Conservation (phyloP, 116 monocot genomes). For the Iris pallida region DNA sequence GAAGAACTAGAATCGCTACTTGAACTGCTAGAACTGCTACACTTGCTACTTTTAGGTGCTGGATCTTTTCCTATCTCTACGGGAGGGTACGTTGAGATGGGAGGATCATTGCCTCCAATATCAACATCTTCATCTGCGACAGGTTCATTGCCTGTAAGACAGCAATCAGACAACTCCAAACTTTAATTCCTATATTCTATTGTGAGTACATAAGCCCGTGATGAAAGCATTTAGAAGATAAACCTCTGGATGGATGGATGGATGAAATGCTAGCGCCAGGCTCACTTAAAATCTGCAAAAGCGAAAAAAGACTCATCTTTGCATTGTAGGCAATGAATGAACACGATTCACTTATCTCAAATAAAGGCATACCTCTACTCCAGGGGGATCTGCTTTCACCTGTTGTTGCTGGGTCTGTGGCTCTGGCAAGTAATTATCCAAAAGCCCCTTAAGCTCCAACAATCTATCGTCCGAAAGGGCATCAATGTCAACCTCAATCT, state of each 20-base stretch:
- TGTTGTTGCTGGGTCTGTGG: conserved; percentile 22
- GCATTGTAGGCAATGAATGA: not conserved
- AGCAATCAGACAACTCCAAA: not conserved
- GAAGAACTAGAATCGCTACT: conserved; percentile 64
- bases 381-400: conserved; percentile 28
- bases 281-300: conserved; percentile 44
- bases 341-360: not conserved
- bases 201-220: not conserved
- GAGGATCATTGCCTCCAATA: conserved; percentile 66
- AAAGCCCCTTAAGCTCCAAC: conserved; percentile 45
- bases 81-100: conserved; percentile 52
- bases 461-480: conserved; percentile 42
- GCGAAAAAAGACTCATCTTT: not conserved
- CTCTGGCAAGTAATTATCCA: conserved; percentile 36
- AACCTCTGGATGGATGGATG: conserved; percentile 44
- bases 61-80: conserved; percentile 72
- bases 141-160: conserved; percentile 42
- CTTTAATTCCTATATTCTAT: not conserved
- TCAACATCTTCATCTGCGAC: conserved; percentile 58
- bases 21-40: conserved; percentile 55
- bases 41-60: conserved; percentile 35
- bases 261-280: conserved; percentile 56
- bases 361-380: conserved; percentile 37
- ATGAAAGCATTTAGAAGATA: not conserved
- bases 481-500: conserved; percentile 64